These are phyloP conservation scores for Tricladium varicosporioides DNA, from an alignment of 2,329 filamentous ascomycete species.

Conservation along the genomic window DNA sequence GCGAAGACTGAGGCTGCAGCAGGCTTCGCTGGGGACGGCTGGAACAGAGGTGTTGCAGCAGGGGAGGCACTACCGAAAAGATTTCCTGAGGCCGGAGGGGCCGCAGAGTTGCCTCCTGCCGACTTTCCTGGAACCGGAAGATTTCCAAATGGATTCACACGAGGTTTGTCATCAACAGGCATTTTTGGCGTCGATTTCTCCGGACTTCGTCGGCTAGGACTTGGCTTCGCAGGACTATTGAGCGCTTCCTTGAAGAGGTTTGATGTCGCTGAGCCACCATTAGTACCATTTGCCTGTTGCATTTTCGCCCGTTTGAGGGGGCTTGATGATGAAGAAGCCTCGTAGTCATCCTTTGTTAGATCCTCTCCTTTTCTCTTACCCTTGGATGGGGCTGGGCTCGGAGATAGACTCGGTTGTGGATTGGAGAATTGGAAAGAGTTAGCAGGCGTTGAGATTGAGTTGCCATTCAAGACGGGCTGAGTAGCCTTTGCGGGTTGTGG, in stretches of 20 bases:
- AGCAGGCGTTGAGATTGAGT: not conserved
- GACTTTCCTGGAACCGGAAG: constrained; percentile 22
- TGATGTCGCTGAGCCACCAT: constrained; percentile 31
- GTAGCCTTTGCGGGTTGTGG: not conserved
- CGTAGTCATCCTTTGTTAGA: constrained; percentile 28
- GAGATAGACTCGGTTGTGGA: not conserved
- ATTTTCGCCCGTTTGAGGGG: constrained; percentile 23
- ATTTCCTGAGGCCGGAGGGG: constrained; percentile 7
- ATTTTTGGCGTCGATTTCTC: constrained; percentile 16
- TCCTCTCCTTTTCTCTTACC: constrained; percentile 33
- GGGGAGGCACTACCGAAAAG: not conserved
- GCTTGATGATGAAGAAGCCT: constrained; percentile 15
- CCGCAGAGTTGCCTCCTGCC: constrained; percentile 2
- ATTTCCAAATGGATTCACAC: constrained; percentile 29
- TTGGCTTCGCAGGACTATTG: constrained; percentile 24
- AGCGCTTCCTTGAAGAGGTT: constrained; percentile 33
- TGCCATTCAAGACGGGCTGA: constrained; percentile 10
- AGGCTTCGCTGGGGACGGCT: constrained; percentile 14
- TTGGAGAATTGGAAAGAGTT: not conserved
- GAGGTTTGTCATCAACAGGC: constrained; percentile 18
- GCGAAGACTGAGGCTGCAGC: not conserved
- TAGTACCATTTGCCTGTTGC: constrained; percentile 15
- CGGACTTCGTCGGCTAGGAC: constrained; percentile 20
- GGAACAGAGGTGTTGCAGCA: not conserved
- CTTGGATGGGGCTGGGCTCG: constrained; percentile 16